Evolutionary conservation across 139 green algal genomes (phyloP).

Genomic region (Volvox reticuliferus): DNA sequence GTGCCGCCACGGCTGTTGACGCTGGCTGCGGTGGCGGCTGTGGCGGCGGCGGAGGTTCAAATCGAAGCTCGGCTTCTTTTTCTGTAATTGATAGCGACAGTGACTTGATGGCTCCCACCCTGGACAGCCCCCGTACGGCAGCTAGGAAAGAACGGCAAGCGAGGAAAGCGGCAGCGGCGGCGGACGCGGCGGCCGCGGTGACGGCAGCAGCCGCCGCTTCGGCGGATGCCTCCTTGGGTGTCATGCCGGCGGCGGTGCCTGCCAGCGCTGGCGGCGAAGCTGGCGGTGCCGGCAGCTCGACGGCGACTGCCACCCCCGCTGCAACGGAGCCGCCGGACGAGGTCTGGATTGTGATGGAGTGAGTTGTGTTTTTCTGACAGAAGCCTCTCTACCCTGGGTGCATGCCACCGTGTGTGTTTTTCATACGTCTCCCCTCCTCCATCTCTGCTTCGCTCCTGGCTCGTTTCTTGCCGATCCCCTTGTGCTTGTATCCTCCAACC

Average conservation of each 20-base stretch:
- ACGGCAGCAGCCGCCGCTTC: neutral
- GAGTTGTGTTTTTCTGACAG: too few species aligned
- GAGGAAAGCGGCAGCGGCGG: neutral
- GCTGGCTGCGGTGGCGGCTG: neutral
- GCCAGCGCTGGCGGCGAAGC: neutral
- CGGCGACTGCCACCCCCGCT: neutral
- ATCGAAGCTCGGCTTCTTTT: neutral
- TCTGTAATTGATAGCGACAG: slow-evolving; percentile 5
- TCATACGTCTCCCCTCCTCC: too few species aligned
- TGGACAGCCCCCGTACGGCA: slow-evolving; percentile 43
- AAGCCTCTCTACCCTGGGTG: too few species aligned
- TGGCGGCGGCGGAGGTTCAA: neutral
- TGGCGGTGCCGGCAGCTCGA: neutral
- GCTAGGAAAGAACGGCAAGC: slow-evolving; percentile 21
- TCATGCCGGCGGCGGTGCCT: neutral
- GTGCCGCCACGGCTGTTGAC: neutral
- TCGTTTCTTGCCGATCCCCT: too few species aligned
- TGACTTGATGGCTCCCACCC: slow-evolving; percentile 20
- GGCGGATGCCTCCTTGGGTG: neutral
- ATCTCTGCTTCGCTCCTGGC: too few species aligned
- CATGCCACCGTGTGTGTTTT: too few species aligned
- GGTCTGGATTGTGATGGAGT: slow-evolving; percentile 44
- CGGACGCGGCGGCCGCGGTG: neutral
- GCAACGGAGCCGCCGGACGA: neutral
- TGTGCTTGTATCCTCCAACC: too few species aligned